phyloP scores from a whole-genome alignment of 495 filamentous ascomycete species.

The Halenospora varia region DNA sequence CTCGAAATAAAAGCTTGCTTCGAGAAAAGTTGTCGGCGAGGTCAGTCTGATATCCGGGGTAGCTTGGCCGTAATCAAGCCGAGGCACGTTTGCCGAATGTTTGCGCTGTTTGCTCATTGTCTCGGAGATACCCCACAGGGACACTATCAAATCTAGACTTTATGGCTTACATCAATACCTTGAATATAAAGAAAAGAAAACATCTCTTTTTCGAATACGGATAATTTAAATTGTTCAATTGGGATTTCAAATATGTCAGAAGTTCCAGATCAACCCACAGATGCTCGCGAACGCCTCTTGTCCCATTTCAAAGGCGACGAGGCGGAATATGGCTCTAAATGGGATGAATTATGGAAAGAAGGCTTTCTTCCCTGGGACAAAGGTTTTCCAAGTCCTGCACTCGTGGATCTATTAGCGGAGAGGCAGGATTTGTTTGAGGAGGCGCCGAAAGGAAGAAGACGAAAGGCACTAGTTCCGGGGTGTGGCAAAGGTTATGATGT shows the following conservation, averaged over 20 bases:
- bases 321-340: conserved; percentile 40
- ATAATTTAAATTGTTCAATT: too few relatives aligned
- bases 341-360: conserved; percentile 63
- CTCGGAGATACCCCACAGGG: too few relatives aligned
- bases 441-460: not conserved
- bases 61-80: conserved; percentile 4
- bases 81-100: conserved; percentile 7
- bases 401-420: conserved; percentile 54
- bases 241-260: not conserved
- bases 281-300: conserved; percentile 25
- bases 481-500: conserved; percentile 78
- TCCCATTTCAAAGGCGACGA: conserved; percentile 51
- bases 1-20: not conserved
- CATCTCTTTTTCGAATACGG: too few relatives aligned
- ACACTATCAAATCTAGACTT: too few relatives aligned
- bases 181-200: too few relatives aligned
- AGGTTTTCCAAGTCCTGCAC: conserved; percentile 59
- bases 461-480: conserved; percentile 57
- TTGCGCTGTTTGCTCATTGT: conserved; percentile 5
- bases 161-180: too few relatives aligned
- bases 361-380: conserved; percentile 63
- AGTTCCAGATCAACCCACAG: conserved; percentile 17
- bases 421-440: conserved; percentile 29
- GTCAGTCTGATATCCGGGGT: not conserved
- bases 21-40: not conserved